Evolutionary conservation across 495 filamentous ascomycete genomes (phyloP), one percentile per base, ranked within the genome.

Genomic region (Penicillium cataractarum): DNA sequence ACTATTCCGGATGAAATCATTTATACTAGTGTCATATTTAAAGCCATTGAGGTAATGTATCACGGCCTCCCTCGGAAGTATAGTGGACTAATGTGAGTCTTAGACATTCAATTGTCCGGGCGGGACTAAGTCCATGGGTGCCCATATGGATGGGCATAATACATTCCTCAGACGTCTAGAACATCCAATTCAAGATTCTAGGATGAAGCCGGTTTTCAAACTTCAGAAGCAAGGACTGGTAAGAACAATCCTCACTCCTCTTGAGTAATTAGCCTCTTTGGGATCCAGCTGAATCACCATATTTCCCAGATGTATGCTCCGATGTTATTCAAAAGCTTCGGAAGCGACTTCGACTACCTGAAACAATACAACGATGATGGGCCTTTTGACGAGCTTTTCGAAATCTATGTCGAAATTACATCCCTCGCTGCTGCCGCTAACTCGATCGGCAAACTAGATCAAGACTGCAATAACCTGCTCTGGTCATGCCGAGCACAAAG

Each of bases 351-450:
- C 9, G 46, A 59, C 5, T 59, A 59, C 15, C 27, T 59, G 32
- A 59, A 37, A 4, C 32, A 59, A 33, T 52, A 46, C 12, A 39
- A 52, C 3, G 35, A 32, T 19, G 57, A 49, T 9, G 19, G n/a
- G 6, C 44, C 57, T n/a, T 37, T 59, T 24, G 57, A 59, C 22
- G 57, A 35, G 32, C 46, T 59, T 27, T 59, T 59, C 19, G 57
- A 59, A 19, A 39, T 59, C 31, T 59, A 50, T 29, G 57, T 59
- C 6, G 57, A 51, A 24, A 46, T 59, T 39, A 49, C 42, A 40
- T 39, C 31, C 33, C 57, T 59, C 33, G 31, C 48, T 22, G 48
- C 57, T 6, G 32, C 31, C 7, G 46, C 48, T 4, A 46, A 59
- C 6, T 49, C 22, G 13, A 52, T 49, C 17, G 46, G 46, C 31